Percentiles rank a stretch among this genome's conserved stretches.
Conservation (phyloP, 169 alveolate genomes). For the Cryptosporidium bovis region DNA sequence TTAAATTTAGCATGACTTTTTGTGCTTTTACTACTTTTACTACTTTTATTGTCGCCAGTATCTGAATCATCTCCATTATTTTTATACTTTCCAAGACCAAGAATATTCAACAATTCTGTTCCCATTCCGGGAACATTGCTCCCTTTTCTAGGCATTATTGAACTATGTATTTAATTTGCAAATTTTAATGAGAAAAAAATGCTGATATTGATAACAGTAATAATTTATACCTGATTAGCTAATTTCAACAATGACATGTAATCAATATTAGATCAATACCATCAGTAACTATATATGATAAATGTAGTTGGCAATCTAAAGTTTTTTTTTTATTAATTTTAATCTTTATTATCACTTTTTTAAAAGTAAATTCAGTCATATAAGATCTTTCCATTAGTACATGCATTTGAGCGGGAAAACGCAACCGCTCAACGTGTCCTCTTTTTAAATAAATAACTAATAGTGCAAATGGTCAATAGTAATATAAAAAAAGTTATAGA, state of each 20-base stretch:
- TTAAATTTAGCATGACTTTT: conserved; percentile 11
- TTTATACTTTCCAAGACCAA: conserved; percentile 4
- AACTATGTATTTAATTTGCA: background rate
- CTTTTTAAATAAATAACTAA: too few species aligned
- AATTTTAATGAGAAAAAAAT: background rate
- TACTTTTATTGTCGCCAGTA: conserved; percentile 3
- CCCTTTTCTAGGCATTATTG: conserved; percentile 46
- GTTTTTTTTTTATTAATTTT: background rate
- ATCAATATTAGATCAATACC: too few species aligned
- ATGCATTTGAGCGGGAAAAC: background rate
- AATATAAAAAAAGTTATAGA: too few species aligned
- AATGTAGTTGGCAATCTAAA: background rate
- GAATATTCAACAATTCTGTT: conserved; percentile 23
- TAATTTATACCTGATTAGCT: background rate
- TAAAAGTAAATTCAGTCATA: background rate
- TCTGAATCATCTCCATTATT: conserved; percentile 28
- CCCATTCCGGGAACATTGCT: conserved; percentile 66
- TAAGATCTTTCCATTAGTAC: background rate
- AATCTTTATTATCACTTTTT: background rate
- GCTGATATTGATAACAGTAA: too few species aligned
- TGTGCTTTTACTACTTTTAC: background rate
- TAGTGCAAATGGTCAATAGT: too few species aligned
- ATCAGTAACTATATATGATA: too few species aligned
- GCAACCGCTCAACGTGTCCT: background rate
- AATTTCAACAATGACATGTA: too few species aligned